Evolutionary conservation across 2,329 filamentous ascomycete species (phyloP).

Genomic region (Cladosporium sp.): DNA sequence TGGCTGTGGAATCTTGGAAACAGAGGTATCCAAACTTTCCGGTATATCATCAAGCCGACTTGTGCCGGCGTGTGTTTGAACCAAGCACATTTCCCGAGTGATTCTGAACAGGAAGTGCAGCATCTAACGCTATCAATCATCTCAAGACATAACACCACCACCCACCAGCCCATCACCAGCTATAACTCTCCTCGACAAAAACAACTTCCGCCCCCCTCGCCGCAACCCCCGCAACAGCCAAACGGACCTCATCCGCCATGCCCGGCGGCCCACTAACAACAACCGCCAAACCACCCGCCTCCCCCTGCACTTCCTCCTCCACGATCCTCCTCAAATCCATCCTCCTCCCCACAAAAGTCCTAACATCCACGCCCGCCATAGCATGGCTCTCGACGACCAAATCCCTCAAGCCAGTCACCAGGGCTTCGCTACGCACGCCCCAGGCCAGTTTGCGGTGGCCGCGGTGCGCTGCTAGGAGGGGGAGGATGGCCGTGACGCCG

Average conservation of each 20-base stretch:
- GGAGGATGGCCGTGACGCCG: slow-evolving; percentile 44
- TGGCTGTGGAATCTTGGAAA: too few species aligned
- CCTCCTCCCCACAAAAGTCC: slow-evolving; percentile 32
- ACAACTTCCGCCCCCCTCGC: slow-evolving; percentile 15
- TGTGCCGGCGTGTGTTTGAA: too few species aligned
- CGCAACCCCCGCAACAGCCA: slow-evolving; percentile 23
- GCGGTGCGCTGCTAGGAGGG: slow-evolving; percentile 30
- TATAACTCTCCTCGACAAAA: slow-evolving; percentile 21
- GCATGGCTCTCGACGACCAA: slow-evolving; percentile 1
- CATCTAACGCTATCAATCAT: too few species aligned
- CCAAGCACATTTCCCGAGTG: too few species aligned
- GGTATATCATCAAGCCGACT: too few species aligned
- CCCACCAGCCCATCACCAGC: slow-evolving; percentile 13
- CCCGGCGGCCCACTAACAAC: slow-evolving; percentile 40
- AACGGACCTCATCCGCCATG: slow-evolving; percentile 39
- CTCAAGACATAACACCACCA: too few species aligned
- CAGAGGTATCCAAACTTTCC: too few species aligned
- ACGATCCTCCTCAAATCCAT: slow-evolving; percentile 32
- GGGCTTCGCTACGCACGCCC: slow-evolving; percentile 29
- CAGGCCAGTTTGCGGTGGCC: slow-evolving; percentile 35
- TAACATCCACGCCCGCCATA: slow-evolving; percentile 23
- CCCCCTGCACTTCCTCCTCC: slow-evolving; percentile 26
- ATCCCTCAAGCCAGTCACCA: slow-evolving; percentile 20
- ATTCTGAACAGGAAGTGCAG: too few species aligned
- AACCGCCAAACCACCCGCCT: slow-evolving; percentile 32